Evolutionary conservation across 345 rosid species (phyloP).

Genomic region (Excoecaria agallocha): DNA sequence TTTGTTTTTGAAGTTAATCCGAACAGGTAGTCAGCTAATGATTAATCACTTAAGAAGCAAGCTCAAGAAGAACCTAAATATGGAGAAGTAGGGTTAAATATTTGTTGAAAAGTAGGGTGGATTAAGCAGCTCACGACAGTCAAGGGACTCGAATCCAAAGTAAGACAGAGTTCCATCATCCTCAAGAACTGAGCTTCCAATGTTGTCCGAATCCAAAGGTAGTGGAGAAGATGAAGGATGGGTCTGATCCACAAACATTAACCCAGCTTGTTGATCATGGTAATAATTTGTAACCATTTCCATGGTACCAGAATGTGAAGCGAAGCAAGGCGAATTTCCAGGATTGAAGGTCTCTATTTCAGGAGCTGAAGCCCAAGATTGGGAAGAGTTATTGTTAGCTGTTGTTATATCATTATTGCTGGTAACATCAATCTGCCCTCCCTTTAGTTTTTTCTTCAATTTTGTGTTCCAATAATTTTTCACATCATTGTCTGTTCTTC

Average conservation of each 20-base stretch:
- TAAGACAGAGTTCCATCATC: slow-evolving; percentile 5
- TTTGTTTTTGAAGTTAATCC: not conserved
- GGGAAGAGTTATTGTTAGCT: not conserved
- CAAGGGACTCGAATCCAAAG: slow-evolving; percentile 13
- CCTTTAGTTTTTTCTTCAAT: slow-evolving; percentile 16
- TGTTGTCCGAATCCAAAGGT: slow-evolving; percentile 7
- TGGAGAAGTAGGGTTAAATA: not conserved
- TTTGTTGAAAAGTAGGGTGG: slow-evolving; percentile 14
- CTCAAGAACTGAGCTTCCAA: not conserved
- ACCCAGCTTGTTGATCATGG: not conserved
- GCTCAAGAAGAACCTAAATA: not conserved
- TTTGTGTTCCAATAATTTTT: slow-evolving; percentile 27
- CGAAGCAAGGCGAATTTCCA: not conserved
- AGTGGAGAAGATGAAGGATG: slow-evolving; percentile 13
- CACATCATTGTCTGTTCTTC: slow-evolving; percentile 30
- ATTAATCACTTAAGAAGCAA: too few species aligned
- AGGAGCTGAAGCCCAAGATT: not conserved
- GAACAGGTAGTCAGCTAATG: not conserved
- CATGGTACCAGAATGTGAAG: not conserved
- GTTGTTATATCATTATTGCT: not conserved
- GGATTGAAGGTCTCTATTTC: not conserved
- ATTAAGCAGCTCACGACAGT: slow-evolving; percentile 5
- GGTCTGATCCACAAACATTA: slow-evolving; percentile 4
- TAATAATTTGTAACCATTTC: too few species aligned
- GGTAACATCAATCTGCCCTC: not conserved